Evolutionary conservation across 164 flowering plant species (phyloP).

Genomic region (Aristolochia fimbriata): DNA sequence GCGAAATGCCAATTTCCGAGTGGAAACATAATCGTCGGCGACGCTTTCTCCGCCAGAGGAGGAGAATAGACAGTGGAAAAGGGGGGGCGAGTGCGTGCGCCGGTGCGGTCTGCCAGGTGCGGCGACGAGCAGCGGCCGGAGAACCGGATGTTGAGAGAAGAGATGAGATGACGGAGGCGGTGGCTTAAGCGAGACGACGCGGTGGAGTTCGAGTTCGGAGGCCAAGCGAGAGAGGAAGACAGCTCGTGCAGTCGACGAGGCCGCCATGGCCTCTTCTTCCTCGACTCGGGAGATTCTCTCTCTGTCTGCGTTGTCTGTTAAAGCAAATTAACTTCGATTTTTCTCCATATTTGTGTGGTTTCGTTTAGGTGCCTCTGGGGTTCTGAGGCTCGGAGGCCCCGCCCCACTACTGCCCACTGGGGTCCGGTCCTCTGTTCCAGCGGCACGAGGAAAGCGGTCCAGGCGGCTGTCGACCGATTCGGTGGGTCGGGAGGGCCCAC

Average conservation of each 20-base stretch:
- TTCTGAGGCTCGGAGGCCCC: too few relatives aligned
- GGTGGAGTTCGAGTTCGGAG: slow-evolving; percentile 3
- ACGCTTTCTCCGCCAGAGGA: slow-evolving; percentile 63
- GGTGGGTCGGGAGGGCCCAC: too few relatives aligned
- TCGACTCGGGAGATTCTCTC: too few relatives aligned
- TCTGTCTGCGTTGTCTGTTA: too few relatives aligned
- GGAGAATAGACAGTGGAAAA: slow-evolving; percentile 38
- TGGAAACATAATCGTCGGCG: slow-evolving; percentile 64
- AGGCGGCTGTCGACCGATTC: too few relatives aligned
- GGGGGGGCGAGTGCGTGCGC: not conserved
- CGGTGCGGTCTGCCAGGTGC: not conserved
- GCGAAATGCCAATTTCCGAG: slow-evolving; percentile 41
- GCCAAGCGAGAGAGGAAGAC: not conserved
- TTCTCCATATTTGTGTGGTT: too few relatives aligned
- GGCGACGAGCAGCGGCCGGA: not conserved
- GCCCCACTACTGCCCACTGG: too few relatives aligned
- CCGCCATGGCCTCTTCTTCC: slow-evolving; percentile 4
- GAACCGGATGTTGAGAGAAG: slow-evolving; percentile 1
- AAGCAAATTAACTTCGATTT: too few relatives aligned
- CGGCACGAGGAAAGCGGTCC: too few relatives aligned
- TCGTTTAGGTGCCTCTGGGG: too few relatives aligned
- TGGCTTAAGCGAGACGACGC: not conserved
- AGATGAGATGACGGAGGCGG: not conserved
- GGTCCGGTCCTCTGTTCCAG: too few relatives aligned
- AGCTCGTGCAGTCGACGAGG: not conserved